Base-by-base conservation (phyloP, 2,329 filamentous ascomycete genomes). In the Trichoderma simmonsii region DNA sequence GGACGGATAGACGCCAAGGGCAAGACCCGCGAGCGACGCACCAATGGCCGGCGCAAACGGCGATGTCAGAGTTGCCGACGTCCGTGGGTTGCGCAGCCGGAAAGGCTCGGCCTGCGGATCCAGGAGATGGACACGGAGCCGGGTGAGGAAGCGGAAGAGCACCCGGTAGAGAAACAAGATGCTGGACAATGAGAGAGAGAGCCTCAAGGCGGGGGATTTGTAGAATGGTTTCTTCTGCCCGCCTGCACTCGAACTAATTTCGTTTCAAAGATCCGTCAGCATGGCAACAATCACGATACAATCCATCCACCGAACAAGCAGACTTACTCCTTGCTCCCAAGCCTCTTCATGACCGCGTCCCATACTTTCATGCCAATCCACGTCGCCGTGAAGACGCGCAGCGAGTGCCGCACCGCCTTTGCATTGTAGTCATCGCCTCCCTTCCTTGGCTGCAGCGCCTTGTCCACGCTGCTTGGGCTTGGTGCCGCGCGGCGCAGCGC, bases 141-240 rank as follows among this genome's bases (percentile, higher is more conserved):
- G 89, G 30, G 89, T 88, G 77, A 98, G 93, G 85, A 98, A 97
- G 72, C 95, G 93, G 83, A 95, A 94, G 30, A 98, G 89, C 1
- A 97, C 86, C 34, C 96, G 90, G 80, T 99, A 96, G 73, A 97
- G 89, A 57, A 98, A 89, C 24, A 98, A 87, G 74, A 98, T 94
- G 3, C 93, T 88, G 18, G 94, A 95, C 15, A 98, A 86, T 0
- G 94, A 96, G 9, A 95, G 85, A 0, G 94, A 95, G 11, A 97
- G 86, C 70, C 94, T 89, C 65, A 96, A 85, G 28, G 92, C 92
- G 0, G 91, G 86, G 0, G 91, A 93, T 73, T 87, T 89, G 82
- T 89, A 86, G 18, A 90, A 82, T 0, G 88, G 85, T 56, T 86
- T 82, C 76, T 87, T 88, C 76, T 86, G 80, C n/a, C 75, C 72